phyloP scores from a whole-genome alignment of 106 monocot species.

The Dioscorea zingiberensis region DNA sequence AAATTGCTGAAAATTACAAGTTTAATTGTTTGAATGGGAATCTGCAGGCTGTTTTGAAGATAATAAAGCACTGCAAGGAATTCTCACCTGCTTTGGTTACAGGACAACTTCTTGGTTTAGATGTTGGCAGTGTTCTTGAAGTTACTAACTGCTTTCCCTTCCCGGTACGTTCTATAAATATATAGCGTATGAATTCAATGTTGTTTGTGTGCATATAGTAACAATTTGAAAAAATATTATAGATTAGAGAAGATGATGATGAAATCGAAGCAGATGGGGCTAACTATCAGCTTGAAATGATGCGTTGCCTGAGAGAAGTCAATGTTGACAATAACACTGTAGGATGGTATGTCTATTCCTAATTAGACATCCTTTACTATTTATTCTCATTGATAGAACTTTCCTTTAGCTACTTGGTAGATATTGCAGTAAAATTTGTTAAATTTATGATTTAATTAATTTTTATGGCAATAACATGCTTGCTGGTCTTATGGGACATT shows the following conservation, averaged over 20 bases:
- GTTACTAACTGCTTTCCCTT: conserved; percentile 98
- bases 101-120: conserved; percentile 93
- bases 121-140: conserved; percentile 96
- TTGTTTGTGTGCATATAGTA: background rate
- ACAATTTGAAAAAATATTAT: background rate
- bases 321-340: conserved; percentile 99
- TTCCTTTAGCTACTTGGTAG: too few species aligned
- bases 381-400: background rate
- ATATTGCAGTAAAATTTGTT: too few species aligned
- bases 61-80: conserved; percentile 96
- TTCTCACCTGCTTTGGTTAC: conserved; percentile 88
- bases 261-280: conserved; percentile 96
- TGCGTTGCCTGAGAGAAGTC: conserved; percentile 93
- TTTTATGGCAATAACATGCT: too few species aligned
- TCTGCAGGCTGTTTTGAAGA: conserved; percentile 78
- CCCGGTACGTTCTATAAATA: conserved; percentile 30
- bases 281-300: conserved; percentile 99
- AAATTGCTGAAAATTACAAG: background rate
- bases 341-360: conserved; percentile 67
- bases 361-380: background rate
- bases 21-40: background rate
- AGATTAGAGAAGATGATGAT: conserved; percentile 96
- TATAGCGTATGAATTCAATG: background rate
- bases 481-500: too few species aligned
- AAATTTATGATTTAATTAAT: too few species aligned